Base-by-base conservation (phyloP, 164 flowering plant species). In the Stephania yunnanensis region DNA sequence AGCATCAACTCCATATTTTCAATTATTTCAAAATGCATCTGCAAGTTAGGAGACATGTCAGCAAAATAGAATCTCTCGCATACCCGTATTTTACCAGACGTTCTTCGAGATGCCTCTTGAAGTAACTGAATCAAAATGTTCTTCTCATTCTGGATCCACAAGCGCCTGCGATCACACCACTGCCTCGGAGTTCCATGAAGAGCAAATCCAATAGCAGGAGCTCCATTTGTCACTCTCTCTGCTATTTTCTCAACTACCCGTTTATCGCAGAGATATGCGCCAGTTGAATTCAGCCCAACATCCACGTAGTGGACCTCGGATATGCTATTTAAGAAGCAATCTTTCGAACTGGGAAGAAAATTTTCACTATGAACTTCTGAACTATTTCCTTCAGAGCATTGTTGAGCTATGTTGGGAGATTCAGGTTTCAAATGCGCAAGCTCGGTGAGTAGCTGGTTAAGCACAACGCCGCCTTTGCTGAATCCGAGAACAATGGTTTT, bases 171-270 rank as follows among this genome's bases (percentile, higher is more conserved):
- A 75, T 93, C 95, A 78, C 84, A 72, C 98, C 97, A 93, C 77
- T 93, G 99, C 74, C 97, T 87, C 0, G 97, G 97, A 75, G 97
- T 93, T 73, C 97, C 97, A 77, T 93, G 97, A 66, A 93, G 82
- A 12, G 81, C 79, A 78, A 95, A 85, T 9, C 87, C 88, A 30
- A 95, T 80, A 25, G 84, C 77, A 9, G 46, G 11, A 25, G 80
- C 81, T 48, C 87, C 75, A 29, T 72, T 73, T n/a, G 25, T 25
- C 31, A 88, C 78, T 4, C 81, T 78, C n/a, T 82, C 75, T 46
- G 88, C 78, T 9, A 93, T 79, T 79, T 83, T 84, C 68, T 82
- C 72, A 48, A 92, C 84, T 31, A 84, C 86, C 15, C 78, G 78
- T 22, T 63, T 75, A 50, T 90, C 87, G 13, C 89, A 90, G 15